Evolutionary conservation across 2,329 filamentous ascomycete genomes (phyloP).

Genomic region (Talaromyces funiculosus): DNA sequence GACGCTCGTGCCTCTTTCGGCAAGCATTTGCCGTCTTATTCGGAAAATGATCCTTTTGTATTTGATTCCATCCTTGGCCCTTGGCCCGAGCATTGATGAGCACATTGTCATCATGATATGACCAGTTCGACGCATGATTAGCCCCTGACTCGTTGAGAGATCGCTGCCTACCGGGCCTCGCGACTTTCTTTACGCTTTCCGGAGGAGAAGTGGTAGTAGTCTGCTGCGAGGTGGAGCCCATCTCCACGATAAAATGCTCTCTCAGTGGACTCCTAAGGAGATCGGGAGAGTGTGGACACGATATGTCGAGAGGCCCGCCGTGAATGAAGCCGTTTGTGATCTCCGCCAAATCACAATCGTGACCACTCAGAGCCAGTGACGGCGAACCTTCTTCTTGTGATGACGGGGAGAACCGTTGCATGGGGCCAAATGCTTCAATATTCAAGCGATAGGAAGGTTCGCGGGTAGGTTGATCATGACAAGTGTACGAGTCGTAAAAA

Average conservation of each 20-base stretch:
- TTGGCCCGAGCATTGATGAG: slow-evolving; percentile 66
- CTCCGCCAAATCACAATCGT: slow-evolving; percentile 15
- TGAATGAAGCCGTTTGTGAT: slow-evolving; percentile 13
- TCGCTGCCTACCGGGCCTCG: background rate
- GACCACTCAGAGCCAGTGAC: slow-evolving; percentile 11
- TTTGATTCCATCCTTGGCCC: slow-evolving; percentile 78
- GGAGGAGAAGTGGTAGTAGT: background rate
- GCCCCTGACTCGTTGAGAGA: slow-evolving; percentile 4
- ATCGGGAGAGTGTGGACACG: slow-evolving; percentile 4
- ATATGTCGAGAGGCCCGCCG: slow-evolving; percentile 13
- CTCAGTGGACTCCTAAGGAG: background rate
- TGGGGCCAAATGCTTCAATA: slow-evolving; percentile 10
- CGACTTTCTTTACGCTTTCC: background rate
- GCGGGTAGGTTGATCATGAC: background rate
- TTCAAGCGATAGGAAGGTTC: background rate
- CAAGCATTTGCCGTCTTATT: slow-evolving; percentile 75
- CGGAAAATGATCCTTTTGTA: slow-evolving; percentile 70
- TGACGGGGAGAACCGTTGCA: slow-evolving; percentile 10
- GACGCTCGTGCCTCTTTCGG: slow-evolving; percentile 78
- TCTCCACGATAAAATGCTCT: background rate
- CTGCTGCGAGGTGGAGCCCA: background rate
- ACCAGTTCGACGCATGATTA: slow-evolving; percentile 57
- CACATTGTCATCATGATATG: slow-evolving; percentile 64
- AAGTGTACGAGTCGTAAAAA: background rate
- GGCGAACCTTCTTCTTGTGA: slow-evolving; percentile 14